phyloP scores from a whole-genome alignment of 805 yeast species.

The Candida ponderosae region DNA sequence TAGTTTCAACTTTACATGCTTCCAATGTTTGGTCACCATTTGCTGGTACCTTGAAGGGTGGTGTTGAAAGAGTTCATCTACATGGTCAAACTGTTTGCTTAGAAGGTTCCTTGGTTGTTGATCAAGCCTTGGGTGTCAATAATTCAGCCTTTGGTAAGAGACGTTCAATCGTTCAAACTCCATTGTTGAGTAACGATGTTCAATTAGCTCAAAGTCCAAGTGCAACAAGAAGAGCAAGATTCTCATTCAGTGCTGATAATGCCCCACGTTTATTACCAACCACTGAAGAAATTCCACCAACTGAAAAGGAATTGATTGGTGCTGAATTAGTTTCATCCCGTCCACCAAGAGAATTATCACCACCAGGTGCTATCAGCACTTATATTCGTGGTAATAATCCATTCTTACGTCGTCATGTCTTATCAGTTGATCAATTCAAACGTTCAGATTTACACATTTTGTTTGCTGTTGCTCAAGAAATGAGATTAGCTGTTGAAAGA shows the following conservation, averaged over 20 bases:
- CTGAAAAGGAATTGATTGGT: slow-evolving; percentile 45
- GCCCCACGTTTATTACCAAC: slow-evolving; percentile 27
- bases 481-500: slow-evolving; percentile 95
- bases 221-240: slow-evolving; percentile 31
- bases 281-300: slow-evolving; percentile 21
- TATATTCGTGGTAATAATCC: slow-evolving; percentile 80
- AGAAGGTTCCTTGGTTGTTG: slow-evolving; percentile 67
- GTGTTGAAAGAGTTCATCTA: slow-evolving; percentile 81
- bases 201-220: slow-evolving; percentile 31
- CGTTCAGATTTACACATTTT: slow-evolving; percentile 87
- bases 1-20: slow-evolving; percentile 31
- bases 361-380: slow-evolving; percentile 72
- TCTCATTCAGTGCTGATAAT: slow-evolving; percentile 42
- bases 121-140: slow-evolving; percentile 49
- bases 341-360: slow-evolving; percentile 65
- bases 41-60: slow-evolving; percentile 56
- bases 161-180: slow-evolving; percentile 17
- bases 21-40: slow-evolving; percentile 49
- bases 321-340: slow-evolving; percentile 66
- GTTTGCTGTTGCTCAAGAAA: slow-evolving; percentile 96
- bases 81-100: slow-evolving; percentile 74
- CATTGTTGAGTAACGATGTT: slow-evolving; percentile 15
- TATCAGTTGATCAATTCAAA: slow-evolving; percentile 81
- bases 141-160: slow-evolving; percentile 22
- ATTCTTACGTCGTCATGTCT: slow-evolving; percentile 79